A percentile compares a stretch with the other conserved stretches of the same genome.
Conservation (phyloP, 805 yeast genomes). For the Metschnikowia cerradonensis region DNA sequence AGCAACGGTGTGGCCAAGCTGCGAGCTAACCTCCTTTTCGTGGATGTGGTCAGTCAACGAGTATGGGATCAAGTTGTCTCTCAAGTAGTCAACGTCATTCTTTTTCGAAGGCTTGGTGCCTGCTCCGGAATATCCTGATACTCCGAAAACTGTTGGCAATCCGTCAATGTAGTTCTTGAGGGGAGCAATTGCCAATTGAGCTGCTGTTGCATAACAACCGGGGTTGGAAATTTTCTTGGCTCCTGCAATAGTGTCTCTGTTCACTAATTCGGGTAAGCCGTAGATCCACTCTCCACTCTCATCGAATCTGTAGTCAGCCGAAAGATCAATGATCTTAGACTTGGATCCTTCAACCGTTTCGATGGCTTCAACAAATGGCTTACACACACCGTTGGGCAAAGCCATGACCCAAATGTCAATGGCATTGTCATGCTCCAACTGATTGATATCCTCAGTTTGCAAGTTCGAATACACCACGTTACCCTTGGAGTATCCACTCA, state of each 20-base stretch:
- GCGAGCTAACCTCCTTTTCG: conserved; percentile 85
- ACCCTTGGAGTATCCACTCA: conserved; percentile 81
- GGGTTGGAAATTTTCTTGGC: conserved; percentile 91
- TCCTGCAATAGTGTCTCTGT: conserved; percentile 58
- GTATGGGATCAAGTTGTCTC: conserved; percentile 88
- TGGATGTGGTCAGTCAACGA: conserved; percentile 95
- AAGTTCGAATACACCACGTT: conserved; percentile 80
- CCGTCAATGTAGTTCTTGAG: conserved; percentile 64
- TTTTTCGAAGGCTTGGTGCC: conserved; percentile 98
- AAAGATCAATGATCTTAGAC: conserved; percentile 82
- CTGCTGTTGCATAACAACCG: conserved; percentile 99
- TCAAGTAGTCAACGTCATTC: conserved; percentile 73
- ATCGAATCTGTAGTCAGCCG: conserved; percentile 96
- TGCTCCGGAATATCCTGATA: conserved; percentile 98
- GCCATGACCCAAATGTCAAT: conserved; percentile 99
- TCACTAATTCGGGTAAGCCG: conserved; percentile 89
- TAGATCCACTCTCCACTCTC: conserved; percentile 83
- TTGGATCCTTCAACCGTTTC: conserved; percentile 60
- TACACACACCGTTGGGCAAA: conserved; percentile 94
- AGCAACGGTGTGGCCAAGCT: conserved; percentile 74
- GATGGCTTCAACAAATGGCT: conserved; percentile 79
- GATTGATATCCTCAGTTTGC: conserved; percentile 79
- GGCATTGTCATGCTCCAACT: conserved; percentile 67
- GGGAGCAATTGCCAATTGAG: conserved; percentile 90
- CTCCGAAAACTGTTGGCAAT: conserved; percentile 85